Evolutionary conservation across 1,284 basidiomycete species (phyloP), one percentile per base, ranked within the genome.

Genomic region (Ceratobasidium papillatum): DNA sequence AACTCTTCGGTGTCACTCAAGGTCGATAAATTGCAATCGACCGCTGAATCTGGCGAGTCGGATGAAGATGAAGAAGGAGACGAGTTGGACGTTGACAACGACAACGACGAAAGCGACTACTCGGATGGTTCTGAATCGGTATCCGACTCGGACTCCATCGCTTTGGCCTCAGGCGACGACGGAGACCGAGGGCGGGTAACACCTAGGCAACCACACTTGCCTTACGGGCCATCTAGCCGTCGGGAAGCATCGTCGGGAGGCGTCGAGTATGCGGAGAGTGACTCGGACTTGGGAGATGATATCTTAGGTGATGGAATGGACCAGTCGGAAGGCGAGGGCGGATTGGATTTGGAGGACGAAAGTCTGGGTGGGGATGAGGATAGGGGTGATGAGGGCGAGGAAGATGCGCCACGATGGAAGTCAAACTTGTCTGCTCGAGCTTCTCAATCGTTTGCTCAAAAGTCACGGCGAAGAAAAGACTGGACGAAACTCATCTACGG

Each of bases 401-500:
- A 82, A 22, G 81, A 83, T 54, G 83, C 83, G 3, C 94, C 94
- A 0, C 84, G 84, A 77, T 97, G 94, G 95, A 97, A 96, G 82
- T 80, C 82, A n/a, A 87, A 92, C 79, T 84, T 97, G 1, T 85
- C 88, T 0, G 84, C 85, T 19, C 86, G 87, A 71, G 94, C 94
- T 0, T 84, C 86, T 14, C 83, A 84, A 4, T 82, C 85, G 17
- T 87, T 88, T 77, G 80, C 83, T 14, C 81, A 84, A 14, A 81
- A 82, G 2, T 82, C 86, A 12, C 83, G 83, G 19, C 82, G 84
- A 19, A 84, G 85, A 75, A 83, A 84, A 78, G 90, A 98, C 80
- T 93, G 96, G 87, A 95, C 92, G 81, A 90, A 91, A 64, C 87
- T 98, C 73, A 94, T 99, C 72, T 99, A 99, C 82, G 86, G 87